Conservation (phyloP, 2,329 filamentous ascomycete species). For the Neoscytalidium dimidiatum region DNA sequence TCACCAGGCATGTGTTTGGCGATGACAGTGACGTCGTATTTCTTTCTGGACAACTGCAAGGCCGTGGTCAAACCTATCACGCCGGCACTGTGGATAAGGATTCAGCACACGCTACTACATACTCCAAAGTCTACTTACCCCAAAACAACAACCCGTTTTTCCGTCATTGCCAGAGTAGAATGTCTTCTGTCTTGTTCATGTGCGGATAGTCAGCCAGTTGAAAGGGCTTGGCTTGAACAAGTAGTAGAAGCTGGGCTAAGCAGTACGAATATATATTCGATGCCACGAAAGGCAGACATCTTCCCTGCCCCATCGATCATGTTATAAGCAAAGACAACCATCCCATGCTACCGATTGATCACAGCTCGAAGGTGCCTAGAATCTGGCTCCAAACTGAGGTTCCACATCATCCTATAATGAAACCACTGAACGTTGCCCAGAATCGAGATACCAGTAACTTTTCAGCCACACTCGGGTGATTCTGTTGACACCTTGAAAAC, state of each 20-base stretch:
- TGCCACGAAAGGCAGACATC: background rate
- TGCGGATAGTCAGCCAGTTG: background rate
- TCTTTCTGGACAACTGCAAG: slow-evolving; percentile 59
- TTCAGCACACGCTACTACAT: background rate
- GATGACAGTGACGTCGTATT: slow-evolving; percentile 67
- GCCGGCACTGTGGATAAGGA: slow-evolving; percentile 55
- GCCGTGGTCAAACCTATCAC: slow-evolving; percentile 68
- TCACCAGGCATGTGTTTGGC: slow-evolving; percentile 93
- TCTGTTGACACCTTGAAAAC: background rate
- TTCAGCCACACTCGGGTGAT: background rate
- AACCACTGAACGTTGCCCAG: background rate
- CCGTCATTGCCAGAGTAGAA: background rate
- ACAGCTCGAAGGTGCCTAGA: background rate
- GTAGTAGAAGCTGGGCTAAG: background rate
- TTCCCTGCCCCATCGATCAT: background rate
- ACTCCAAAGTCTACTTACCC: slow-evolving; percentile 40
- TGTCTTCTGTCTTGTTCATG: background rate
- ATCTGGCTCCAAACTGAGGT: background rate
- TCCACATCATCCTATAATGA: background rate
- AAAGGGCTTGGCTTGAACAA: background rate
- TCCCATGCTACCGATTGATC: background rate
- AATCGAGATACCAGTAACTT: background rate
- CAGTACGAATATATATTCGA: background rate
- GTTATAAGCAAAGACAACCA: background rate
- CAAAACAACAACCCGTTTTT: slow-evolving; percentile 47